phyloP scores from a whole-genome alignment of 495 filamentous ascomycete species.

The Evansstolkia leycettana region DNA sequence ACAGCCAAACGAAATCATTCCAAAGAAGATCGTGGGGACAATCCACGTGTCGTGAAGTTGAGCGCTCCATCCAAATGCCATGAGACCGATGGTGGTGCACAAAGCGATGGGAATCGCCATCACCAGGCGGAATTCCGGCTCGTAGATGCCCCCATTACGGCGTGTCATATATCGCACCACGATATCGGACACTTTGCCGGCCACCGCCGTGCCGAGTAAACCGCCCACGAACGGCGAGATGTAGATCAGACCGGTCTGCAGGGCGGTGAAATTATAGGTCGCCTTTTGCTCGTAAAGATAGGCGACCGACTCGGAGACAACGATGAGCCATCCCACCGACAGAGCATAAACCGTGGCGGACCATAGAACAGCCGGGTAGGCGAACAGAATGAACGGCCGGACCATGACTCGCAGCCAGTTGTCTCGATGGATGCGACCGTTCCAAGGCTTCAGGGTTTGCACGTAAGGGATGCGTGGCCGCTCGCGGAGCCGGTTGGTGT shows the following conservation, averaged over 20 bases:
- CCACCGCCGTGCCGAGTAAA: constrained; percentile 79
- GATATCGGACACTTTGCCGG: constrained; percentile 78
- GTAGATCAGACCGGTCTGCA: constrained; percentile 79
- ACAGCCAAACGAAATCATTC: constrained; percentile 86
- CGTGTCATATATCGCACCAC: constrained; percentile 68
- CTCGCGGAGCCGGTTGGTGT: constrained; percentile 48
- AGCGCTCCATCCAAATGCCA: constrained; percentile 90
- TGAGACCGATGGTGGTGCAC: constrained; percentile 71
- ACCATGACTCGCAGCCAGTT: constrained; percentile 64
- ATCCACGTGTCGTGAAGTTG: constrained; percentile 67
- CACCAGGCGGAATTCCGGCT: constrained; percentile 87
- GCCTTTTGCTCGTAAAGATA: constrained; percentile 56
- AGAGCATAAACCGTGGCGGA: constrained; percentile 75
- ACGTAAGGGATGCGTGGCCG: constrained; percentile 53
- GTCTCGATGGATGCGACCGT: constrained; percentile 66
- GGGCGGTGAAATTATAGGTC: constrained; percentile 64
- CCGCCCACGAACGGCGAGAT: constrained; percentile 83
- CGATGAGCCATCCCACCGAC: constrained; percentile 91
- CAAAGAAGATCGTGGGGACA: constrained; percentile 88
- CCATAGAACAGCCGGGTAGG: constrained; percentile 87
- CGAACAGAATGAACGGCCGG: constrained; percentile 74
- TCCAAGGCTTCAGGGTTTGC: constrained; percentile 59
- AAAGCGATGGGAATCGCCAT: constrained; percentile 79
- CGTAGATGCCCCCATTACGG: constrained; percentile 86
- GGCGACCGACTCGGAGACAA: constrained; percentile 78